Evolutionary conservation across 176 grass and related monocot genomes (phyloP).

Genomic region (Cenchrus americanus): DNA sequence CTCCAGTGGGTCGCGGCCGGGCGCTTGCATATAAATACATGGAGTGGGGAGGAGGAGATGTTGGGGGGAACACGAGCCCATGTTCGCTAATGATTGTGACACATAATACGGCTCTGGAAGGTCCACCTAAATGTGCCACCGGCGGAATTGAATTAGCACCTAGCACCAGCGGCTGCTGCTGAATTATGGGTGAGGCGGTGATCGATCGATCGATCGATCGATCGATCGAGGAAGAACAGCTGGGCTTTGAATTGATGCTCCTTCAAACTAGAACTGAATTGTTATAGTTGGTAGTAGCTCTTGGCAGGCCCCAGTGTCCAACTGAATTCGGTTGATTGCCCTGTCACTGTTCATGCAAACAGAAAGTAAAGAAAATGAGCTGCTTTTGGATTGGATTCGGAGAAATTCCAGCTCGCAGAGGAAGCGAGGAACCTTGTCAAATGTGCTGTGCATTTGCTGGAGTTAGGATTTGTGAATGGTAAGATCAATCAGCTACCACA

Average conservation of each 20-base stretch:
- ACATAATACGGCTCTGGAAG: conserved; percentile 46
- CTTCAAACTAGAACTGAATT: background rate
- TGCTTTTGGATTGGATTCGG: background rate
- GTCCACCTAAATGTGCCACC: conserved; percentile 56
- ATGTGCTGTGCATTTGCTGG: background rate
- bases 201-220: background rate
- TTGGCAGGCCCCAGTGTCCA: background rate
- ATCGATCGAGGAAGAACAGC: background rate
- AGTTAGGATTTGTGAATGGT: background rate
- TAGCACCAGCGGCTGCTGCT: background rate
- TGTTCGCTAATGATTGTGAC: conserved; percentile 73
- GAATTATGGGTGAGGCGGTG: conserved; percentile 19
- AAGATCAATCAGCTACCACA: background rate
- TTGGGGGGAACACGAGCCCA: conserved; percentile 51
- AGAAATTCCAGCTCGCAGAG: background rate
- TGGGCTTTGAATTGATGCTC: background rate
- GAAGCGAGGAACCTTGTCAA: background rate
- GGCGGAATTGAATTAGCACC: conserved; percentile 19
- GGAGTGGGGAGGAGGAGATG: background rate
- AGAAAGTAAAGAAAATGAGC: background rate
- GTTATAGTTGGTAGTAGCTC: background rate
- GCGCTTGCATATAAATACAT: conserved; percentile 30
- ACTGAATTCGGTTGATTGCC: background rate
- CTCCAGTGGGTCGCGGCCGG: background rate
- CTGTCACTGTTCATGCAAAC: background rate